Conservation (phyloP, 768 basidiomycete species). For the Rhizopogon salebrosus region DNA sequence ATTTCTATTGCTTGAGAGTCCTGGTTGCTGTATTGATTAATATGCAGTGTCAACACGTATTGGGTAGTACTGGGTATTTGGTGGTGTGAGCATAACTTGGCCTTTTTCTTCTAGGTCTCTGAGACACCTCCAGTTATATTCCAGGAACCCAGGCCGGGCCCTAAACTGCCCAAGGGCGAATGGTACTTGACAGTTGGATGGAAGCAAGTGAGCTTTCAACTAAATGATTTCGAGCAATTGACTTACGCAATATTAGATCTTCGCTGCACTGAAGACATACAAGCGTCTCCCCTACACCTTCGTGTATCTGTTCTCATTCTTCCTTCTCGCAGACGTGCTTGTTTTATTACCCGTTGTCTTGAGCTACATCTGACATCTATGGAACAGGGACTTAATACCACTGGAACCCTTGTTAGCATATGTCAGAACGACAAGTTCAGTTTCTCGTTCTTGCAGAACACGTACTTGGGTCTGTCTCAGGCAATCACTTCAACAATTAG, state of each 20-base stretch:
- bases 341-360: background rate
- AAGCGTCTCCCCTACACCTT: conserved; percentile 79
- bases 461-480: conserved; percentile 72
- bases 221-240: background rate
- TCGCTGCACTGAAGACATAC: conserved; percentile 70
- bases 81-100: conserved; percentile 61
- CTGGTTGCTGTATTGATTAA: background rate
- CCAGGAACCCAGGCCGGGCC: conserved; percentile 81
- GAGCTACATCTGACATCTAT: background rate
- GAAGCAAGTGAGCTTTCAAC: conserved; percentile 54
- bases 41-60: conserved; percentile 57
- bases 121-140: conserved; percentile 53
- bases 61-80: conserved; percentile 81
- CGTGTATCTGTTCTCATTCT: conserved; percentile 70
- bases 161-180: conserved; percentile 71
- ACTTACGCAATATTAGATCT: conserved; percentile 48
- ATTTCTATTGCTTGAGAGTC: conserved; percentile 14
- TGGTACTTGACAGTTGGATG: conserved; percentile 78
- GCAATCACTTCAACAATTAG: conserved; percentile 70
- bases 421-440: conserved; percentile 78
- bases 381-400: conserved; percentile 71
- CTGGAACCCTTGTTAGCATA: conserved; percentile 67
- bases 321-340: conserved; percentile 75
- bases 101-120: background rate
- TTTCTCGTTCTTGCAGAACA: conserved; percentile 79